A percentile compares a stretch with the other conserved stretches of the same genome.
These are phyloP conservation scores for Ambrosiella xylebori DNA, from an alignment of 2,329 filamentous ascomycete genomes.

Conservation along the genomic window DNA sequence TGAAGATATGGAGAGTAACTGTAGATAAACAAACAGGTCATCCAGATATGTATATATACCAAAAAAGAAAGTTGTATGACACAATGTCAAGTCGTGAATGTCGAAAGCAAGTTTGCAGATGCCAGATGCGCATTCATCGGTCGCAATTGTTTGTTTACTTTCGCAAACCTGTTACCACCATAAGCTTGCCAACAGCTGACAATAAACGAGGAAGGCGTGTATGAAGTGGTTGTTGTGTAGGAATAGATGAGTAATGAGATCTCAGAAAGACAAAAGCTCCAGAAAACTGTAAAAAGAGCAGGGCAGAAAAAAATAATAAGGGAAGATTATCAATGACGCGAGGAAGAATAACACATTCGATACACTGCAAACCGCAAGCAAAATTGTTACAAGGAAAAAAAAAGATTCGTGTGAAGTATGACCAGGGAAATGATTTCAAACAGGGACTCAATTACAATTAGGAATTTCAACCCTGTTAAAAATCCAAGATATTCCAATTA, in stretches of 20 bases:
- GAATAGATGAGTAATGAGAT: background rate
- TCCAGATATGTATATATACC: background rate
- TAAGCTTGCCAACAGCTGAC: too few species aligned
- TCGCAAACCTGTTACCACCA: too few species aligned
- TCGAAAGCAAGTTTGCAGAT: background rate
- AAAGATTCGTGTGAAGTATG: background rate
- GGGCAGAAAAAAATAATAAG: too few species aligned
- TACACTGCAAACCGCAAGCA: background rate
- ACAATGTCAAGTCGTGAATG: background rate
- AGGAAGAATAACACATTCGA: background rate
- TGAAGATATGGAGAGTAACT: background rate
- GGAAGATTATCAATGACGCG: background rate
- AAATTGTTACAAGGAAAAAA: background rate
- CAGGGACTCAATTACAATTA: background rate
- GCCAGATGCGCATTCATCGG: background rate
- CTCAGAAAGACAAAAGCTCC: background rate
- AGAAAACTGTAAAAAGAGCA: background rate
- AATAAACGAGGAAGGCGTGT: background rate
- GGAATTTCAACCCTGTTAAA: constrained; percentile 3
- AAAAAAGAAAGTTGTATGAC: background rate
- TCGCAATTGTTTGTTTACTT: background rate
- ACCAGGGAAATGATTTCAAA: constrained; percentile 1
- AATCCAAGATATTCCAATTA: background rate
- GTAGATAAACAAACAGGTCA: background rate
- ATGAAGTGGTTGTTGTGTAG: background rate